Base-by-base conservation (phyloP, 2,329 filamentous ascomycete species). In the Cytospora piceicola region DNA sequence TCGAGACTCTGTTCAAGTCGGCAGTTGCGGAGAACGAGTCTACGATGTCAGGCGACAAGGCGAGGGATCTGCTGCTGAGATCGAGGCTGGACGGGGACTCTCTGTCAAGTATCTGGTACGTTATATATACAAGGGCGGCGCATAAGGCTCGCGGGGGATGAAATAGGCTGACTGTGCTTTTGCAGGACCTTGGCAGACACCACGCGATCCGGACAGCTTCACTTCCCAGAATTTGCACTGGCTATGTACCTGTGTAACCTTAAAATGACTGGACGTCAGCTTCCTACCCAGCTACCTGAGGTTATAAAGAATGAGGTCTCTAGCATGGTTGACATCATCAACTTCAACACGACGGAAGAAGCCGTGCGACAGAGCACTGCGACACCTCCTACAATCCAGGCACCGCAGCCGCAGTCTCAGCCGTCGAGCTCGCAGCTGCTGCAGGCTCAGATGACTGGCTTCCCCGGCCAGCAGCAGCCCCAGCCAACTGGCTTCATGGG, bases 291-390 rank as follows among this genome's bases (percentile, higher is more conserved):
- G 7, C 83, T 99, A 12, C 95, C 95, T 0, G 93, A 97, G 36
- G 90, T 88, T 66, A 89, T 99, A 70, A 91, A 89, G 80, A 99
- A 99, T 73, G 95, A 99, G 77, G 95, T 99, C 22, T 98, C 94
- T 4, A 97, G 95, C 78, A 98, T 99, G 94, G 95, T 99, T 51
- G 95, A 99, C 75, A 99, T 99, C 64, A 99, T 99, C 75, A 97
- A 93, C 67, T 99, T 99, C 76, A 93, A 90, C 71, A 86, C 97
- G 29, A 88, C 87, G 0, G 95, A 99, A 70, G 90, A 94, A 32
- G 81, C 80, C 49, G 77, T 84, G n/a, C 80, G 83, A 67, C 79
- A 81, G 65, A 82, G 77, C 68, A 81, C 80, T 12, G 77, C 81
- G 9, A 79, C 83, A 0, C 79, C 82, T 17, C 82, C 85, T 17